Percentiles rank a stretch among this genome's conserved stretches.
phyloP scores from a whole-genome alignment of 2,329 filamentous ascomycete genomes.

The Clonostachys rhizophaga region DNA sequence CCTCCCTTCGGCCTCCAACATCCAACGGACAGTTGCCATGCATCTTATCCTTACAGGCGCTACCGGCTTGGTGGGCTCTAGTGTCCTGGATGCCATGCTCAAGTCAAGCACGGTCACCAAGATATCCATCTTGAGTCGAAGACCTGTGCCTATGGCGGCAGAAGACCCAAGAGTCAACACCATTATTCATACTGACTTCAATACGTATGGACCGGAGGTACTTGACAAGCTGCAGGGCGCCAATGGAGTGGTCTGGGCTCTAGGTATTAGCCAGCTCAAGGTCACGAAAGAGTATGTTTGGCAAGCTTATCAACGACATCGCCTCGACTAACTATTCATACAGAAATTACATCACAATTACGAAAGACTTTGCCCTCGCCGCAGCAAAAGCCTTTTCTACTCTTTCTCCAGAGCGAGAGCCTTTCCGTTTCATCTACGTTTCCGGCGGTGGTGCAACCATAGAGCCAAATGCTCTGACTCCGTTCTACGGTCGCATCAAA shows the following conservation, averaged over 20 bases:
- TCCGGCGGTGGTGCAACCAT: conserved; percentile 61
- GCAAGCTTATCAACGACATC: background rate
- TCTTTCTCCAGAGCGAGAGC: conserved; percentile 30
- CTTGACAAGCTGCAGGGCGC: conserved; percentile 59
- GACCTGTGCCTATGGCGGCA: conserved; percentile 57
- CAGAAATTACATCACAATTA: conserved; percentile 61
- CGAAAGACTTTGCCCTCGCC: conserved; percentile 58
- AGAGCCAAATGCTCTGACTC: conserved; percentile 47
- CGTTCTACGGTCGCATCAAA: conserved; percentile 61
- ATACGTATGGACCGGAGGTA: conserved; percentile 50
- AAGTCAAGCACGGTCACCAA: conserved; percentile 48
- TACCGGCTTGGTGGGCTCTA: conserved; percentile 60
- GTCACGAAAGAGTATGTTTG: conserved; percentile 45
- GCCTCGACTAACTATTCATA: background rate
- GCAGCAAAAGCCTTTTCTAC: conserved; percentile 56
- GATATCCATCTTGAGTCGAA: conserved; percentile 64
- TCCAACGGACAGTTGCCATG: conserved; percentile 26
- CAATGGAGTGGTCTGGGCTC: conserved; percentile 67
- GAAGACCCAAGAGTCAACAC: conserved; percentile 58
- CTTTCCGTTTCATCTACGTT: conserved; percentile 68
- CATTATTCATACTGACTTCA: conserved; percentile 65
- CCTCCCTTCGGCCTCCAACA: too few species aligned
- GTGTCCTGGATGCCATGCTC: conserved; percentile 59
- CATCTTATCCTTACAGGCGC: conserved; percentile 66
- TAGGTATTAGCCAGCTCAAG: conserved; percentile 58